Evolutionary conservation across 768 basidiomycete species (phyloP).

Genomic region (Hygrocybe coccinea): DNA sequence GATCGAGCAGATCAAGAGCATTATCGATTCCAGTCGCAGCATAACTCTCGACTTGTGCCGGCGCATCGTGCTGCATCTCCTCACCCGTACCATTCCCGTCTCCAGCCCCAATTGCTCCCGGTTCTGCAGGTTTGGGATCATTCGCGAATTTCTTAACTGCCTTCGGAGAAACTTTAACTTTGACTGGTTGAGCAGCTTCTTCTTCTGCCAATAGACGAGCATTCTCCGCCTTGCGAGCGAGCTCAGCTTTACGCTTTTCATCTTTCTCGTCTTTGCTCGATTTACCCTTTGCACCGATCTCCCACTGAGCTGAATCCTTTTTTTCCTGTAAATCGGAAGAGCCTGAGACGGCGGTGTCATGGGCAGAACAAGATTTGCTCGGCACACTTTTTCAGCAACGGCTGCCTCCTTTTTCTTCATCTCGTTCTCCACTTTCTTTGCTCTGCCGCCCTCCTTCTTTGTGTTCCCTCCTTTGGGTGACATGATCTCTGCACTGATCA

Average conservation of each 20-base stretch:
- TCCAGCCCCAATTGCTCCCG: conserved; percentile 81
- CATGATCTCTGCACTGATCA: conserved; percentile 42
- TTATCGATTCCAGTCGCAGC: conserved; percentile 87
- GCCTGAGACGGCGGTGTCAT: background rate
- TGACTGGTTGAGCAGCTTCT: conserved; percentile 56
- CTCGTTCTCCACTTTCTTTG: conserved; percentile 91
- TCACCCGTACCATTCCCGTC: conserved; percentile 28
- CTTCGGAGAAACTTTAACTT: conserved; percentile 62
- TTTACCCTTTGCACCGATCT: conserved; percentile 61
- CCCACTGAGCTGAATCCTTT: conserved; percentile 67
- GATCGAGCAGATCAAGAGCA: conserved; percentile 80
- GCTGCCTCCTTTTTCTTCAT: conserved; percentile 67
- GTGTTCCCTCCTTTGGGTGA: conserved; percentile 83
- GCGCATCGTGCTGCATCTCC: conserved; percentile 26
- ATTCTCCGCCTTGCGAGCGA: conserved; percentile 82
- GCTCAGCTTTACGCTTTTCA: conserved; percentile 73
- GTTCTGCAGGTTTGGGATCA: conserved; percentile 69
- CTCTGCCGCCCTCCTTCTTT: conserved; percentile 86
- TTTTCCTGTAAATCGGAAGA: conserved; percentile 46
- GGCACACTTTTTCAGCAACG: conserved; percentile 53
- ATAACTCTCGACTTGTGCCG: conserved; percentile 56
- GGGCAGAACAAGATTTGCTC: background rate
- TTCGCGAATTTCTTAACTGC: conserved; percentile 47
- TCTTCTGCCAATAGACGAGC: conserved; percentile 86
- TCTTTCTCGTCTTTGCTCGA: conserved; percentile 65